These are phyloP conservation scores for Botrytis fragariae DNA, from an alignment of 2,329 filamentous ascomycete genomes.

Conservation along the genomic window DNA sequence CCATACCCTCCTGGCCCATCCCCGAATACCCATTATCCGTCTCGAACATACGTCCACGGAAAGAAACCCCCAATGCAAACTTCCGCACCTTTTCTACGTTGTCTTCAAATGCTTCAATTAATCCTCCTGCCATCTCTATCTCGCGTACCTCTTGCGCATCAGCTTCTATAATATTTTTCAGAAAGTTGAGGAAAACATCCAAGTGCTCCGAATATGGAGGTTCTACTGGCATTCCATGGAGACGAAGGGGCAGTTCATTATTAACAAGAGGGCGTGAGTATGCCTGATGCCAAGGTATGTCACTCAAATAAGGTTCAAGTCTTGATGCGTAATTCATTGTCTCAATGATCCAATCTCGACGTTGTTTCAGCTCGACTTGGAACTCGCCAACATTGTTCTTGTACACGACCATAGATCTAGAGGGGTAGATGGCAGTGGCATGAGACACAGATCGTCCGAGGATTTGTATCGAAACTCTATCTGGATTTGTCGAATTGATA, in stretches of 20 bases:
- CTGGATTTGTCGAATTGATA: not conserved
- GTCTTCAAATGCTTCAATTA: not conserved
- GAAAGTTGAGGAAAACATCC: not conserved
- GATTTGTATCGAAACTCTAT: not conserved
- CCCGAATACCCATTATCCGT: not conserved
- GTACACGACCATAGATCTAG: too few relatives aligned
- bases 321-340: too few relatives aligned
- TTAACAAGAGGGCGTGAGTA: not conserved
- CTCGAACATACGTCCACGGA: not conserved
- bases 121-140: not conserved
- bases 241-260: not conserved
- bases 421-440: not conserved
- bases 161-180: too few relatives aligned
- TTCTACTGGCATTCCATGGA: not conserved
- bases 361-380: too few relatives aligned
- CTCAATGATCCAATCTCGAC: too few relatives aligned
- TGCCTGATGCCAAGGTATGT: not conserved
- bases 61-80: not conserved
- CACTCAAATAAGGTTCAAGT: too few relatives aligned
- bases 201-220: not conserved
- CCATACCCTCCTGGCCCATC: not conserved
- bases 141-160: not conserved
- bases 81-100: not conserved
- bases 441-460: not conserved
- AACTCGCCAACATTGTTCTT: too few relatives aligned